Conservation (phyloP, 345 rosid genomes). For the Citrus inodora region DNA sequence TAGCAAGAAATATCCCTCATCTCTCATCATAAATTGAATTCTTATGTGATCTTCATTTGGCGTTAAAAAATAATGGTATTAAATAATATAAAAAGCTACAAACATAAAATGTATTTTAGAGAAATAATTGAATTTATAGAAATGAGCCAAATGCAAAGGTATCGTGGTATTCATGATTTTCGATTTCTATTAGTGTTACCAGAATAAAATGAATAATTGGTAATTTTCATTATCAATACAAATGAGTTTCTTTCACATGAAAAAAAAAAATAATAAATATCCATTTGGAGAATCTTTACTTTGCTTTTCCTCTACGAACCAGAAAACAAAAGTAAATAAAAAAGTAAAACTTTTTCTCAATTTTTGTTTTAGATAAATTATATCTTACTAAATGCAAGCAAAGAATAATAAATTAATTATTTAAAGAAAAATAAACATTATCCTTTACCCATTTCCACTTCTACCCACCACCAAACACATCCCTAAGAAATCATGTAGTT, state of each 20-base stretch:
- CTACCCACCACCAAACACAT: conserved; percentile 22
- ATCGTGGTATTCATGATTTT: not conserved
- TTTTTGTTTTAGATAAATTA: too few species aligned
- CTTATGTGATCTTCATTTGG: too few species aligned
- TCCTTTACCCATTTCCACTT: conserved; percentile 1
- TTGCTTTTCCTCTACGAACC: conserved; percentile 28
- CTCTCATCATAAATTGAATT: too few species aligned
- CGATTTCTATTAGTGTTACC: not conserved
- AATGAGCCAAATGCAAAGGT: not conserved
- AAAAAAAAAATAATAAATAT: not conserved
- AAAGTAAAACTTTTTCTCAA: too few species aligned
- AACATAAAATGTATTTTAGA: not conserved
- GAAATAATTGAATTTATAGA: too few species aligned
- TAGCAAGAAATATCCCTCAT: too few species aligned
- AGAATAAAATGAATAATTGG: too few species aligned
- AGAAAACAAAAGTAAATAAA: not conserved
- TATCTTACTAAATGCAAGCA: too few species aligned
- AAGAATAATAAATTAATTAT: not conserved
- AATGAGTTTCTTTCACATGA: not conserved
- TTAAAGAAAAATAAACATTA: not conserved
- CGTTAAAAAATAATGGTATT: too few species aligned
- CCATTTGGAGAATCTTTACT: conserved; percentile 10
- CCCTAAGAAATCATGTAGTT: conserved; percentile 9
- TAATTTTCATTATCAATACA: not conserved
- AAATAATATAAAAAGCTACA: too few species aligned